Conservation (phyloP, 768 basidiomycete genomes). For the Naganishia antarctica region DNA sequence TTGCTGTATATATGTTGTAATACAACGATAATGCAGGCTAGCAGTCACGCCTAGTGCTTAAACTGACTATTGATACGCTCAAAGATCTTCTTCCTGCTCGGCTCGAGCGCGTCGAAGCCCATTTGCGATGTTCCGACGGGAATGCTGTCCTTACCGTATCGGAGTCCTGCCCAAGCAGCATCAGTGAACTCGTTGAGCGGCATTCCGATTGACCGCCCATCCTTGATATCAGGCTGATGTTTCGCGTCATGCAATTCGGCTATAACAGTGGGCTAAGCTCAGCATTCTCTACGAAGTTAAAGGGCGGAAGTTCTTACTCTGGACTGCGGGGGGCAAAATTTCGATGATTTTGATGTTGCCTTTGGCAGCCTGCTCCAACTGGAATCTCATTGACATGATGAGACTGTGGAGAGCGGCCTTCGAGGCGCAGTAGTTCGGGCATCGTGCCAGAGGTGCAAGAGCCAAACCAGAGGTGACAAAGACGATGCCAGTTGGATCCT, state of each 20-base stretch:
- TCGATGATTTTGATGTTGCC: conserved; percentile 28
- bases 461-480: conserved; percentile 21
- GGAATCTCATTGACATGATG: conserved; percentile 21
- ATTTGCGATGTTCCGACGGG: conserved; percentile 23
- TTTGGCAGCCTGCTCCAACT: conserved; percentile 19
- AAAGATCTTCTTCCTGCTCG: conserved; percentile 7
- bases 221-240: conserved; percentile 28
- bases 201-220: conserved; percentile 26
- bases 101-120: conserved; percentile 22
- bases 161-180: conserved; percentile 21
- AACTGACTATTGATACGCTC: conserved; percentile 12
- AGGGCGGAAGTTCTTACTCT: conserved; percentile 5
- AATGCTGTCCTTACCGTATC: conserved; percentile 23
- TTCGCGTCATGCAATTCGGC: conserved; percentile 28
- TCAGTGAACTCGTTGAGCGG: conserved; percentile 27
- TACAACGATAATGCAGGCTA: no score
- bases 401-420: conserved; percentile 29
- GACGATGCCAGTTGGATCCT: conserved; percentile 18
- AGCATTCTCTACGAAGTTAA: neutral
- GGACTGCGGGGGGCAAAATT: conserved; percentile 26
- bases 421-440: conserved; percentile 28
- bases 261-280: neutral
- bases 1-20: no score
- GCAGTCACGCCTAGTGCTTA: neutral
- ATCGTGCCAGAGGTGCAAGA: conserved; percentile 24